A percentile compares a stretch with the other conserved stretches of the same genome.
These are phyloP conservation scores for Anacardium occidentale DNA, from an alignment of 345 rosid genomes.

Conservation along the genomic window DNA sequence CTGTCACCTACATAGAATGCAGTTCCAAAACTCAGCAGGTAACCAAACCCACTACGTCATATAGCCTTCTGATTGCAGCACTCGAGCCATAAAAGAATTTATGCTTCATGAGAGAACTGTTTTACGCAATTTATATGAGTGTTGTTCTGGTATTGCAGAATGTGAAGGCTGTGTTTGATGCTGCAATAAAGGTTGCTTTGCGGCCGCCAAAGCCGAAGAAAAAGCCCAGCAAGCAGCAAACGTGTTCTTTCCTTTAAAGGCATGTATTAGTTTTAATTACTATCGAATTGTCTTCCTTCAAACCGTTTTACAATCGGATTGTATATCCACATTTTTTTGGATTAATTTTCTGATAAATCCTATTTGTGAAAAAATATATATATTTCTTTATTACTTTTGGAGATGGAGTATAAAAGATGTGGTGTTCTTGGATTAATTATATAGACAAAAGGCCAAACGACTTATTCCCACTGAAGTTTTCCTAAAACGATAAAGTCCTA, in stretches of 20 bases:
- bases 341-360: constrained; percentile 3
- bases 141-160: constrained; percentile 36
- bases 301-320: not conserved
- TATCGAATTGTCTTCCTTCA: not conserved
- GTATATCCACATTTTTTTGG: not conserved
- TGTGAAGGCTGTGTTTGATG: constrained; percentile 74
- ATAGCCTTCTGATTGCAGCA: no score
- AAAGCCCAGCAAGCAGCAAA: constrained; percentile 40
- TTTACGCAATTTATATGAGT: not conserved
- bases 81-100: no score
- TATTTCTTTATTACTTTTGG: no score
- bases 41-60: not conserved
- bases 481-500: no score
- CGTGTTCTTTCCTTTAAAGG: constrained; percentile 48
- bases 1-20: constrained; percentile 68
- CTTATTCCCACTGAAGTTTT: no score
- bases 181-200: constrained; percentile 63
- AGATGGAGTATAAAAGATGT: no score
- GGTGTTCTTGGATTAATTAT: no score
- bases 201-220: constrained; percentile 67
- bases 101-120: no score
- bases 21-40: constrained; percentile 89
- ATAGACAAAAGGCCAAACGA: no score
- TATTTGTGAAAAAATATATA: not conserved
- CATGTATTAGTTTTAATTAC: not conserved